Base-by-base conservation (phyloP, 1,284 basidiomycete genomes). In the Peniophora sp. region DNA sequence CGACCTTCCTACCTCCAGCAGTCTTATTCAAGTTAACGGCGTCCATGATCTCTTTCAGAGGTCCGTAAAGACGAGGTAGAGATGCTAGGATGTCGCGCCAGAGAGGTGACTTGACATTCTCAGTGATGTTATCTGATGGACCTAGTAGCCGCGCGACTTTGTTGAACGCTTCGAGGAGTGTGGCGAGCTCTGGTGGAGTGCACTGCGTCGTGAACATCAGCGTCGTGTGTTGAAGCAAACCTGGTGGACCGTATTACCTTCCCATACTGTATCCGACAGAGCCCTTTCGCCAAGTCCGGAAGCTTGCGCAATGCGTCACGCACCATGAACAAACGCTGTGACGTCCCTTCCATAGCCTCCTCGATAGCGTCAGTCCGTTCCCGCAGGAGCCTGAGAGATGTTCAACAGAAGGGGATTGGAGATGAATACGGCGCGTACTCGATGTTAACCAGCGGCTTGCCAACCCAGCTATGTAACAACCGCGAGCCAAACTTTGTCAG, bases 201-300 rank as follows among this genome's bases (percentile, higher is more conserved):
- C 90, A 91, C 85, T 92, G 56, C 10, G 22, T 32, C 24, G 2
- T 3, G 38, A 20, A 16, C 5, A 8, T 41, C 38, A 41, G 38
- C n/a, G 8, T 17, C 38, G 8, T n/a, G 8, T 41, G 16, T 41
- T 6, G 8, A 6, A 38, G 20, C 6, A 45, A 47, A 3, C 6
- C 46, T 25, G 51, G n/a, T 57, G 55, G 48, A 69, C 49, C 51
- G n/a, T n/a, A n/a, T n/a, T n/a, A 88, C 89, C 68, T 93, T 89
- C 47, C 89, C 87, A 60, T 97, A 96, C 60, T 94, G 92, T 47
- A 98, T 88, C 25, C 92, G 74, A 52, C 87, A 90, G 12, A 98
- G 70, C 0, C 96, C 96, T 58, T 83, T 86, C 1, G 92, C 88
- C 36, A 99, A 79, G 64, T 99, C 95, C 0, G 94, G 94, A 23